A percentile compares a stretch with the other conserved stretches of the same genome.
Evolutionary conservation across 768 basidiomycete species (phyloP).

Genomic region (Amyloporia xantha): DNA sequence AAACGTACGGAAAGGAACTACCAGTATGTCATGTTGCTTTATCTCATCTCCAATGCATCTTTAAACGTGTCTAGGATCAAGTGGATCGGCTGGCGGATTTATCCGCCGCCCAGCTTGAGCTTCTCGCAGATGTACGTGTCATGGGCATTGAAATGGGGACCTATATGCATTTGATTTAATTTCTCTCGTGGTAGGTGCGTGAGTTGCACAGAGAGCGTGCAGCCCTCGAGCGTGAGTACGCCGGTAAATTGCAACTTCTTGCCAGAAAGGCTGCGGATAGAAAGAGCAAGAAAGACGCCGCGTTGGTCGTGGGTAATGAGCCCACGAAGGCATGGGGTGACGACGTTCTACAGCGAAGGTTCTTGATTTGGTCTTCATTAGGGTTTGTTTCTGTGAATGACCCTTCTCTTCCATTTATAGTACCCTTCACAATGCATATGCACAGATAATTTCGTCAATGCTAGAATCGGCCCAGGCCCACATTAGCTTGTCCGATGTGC

Average conservation of each 20-base stretch:
- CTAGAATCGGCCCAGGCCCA: constrained; percentile 63
- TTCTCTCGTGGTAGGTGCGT: constrained; percentile 43
- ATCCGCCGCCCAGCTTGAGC: constrained; percentile 59
- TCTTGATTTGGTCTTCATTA: neutral
- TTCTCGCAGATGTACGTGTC: constrained; percentile 51
- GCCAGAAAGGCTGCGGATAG: constrained; percentile 65
- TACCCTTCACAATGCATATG: constrained; percentile 67
- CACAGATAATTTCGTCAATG: constrained; percentile 57
- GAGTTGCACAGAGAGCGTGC: constrained; percentile 65
- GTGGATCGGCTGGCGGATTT: constrained; percentile 53
- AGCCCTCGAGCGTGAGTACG: constrained; percentile 74
- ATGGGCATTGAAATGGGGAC: neutral
- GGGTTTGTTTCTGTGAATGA: neutral
- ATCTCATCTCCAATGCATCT: neutral
- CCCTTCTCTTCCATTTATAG: constrained; percentile 32
- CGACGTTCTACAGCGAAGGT: constrained; percentile 51
- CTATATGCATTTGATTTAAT: constrained; percentile 4
- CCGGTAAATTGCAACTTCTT: constrained; percentile 58
- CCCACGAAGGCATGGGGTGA: constrained; percentile 60
- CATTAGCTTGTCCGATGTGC: constrained; percentile 52
- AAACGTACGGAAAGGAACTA: constrained; percentile 45
- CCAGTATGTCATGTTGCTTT: constrained; percentile 34
- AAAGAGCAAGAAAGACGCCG: constrained; percentile 50
- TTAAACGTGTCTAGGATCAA: constrained; percentile 50
- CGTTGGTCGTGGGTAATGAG: constrained; percentile 57